Percentiles rank a stretch among this genome's conserved stretches.
Conservation (phyloP, 495 filamentous ascomycete genomes). For the Talaromyces liani region DNA sequence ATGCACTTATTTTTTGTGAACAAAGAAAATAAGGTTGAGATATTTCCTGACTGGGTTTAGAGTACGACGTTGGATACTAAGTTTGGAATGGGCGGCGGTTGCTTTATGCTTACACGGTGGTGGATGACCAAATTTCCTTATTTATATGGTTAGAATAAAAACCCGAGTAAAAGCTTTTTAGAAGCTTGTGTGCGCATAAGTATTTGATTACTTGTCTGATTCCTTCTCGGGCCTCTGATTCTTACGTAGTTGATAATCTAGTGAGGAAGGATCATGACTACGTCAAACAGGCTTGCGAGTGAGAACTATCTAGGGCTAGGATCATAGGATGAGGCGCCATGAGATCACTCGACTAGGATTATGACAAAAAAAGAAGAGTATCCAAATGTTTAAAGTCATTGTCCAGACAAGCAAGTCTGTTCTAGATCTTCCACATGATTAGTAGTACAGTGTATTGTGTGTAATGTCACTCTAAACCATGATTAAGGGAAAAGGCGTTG, state of each 20-base stretch:
- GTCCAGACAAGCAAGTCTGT: neutral
- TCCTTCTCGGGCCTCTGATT: neutral
- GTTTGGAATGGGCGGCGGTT: neutral
- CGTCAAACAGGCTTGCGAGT: neutral
- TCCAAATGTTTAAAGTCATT: neutral
- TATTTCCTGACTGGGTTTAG: neutral
- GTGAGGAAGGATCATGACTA: no score
- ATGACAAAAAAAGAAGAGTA: neutral
- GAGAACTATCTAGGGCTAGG: neutral
- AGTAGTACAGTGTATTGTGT: neutral
- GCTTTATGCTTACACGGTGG: neutral
- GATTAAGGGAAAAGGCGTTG: neutral
- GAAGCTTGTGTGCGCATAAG: neutral
- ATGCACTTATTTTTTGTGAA: neutral
- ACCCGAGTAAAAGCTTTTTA: neutral
- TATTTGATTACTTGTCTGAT: neutral
- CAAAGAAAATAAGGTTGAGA: neutral
- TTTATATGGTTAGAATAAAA: neutral
- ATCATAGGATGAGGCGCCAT: neutral
- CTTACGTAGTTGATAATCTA: neutral
- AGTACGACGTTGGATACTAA: neutral
- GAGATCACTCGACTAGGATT: neutral
- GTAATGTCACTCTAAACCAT: neutral
- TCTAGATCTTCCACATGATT: neutral
- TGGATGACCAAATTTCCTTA: neutral